phyloP scores from a whole-genome alignment of 208 protist genomes.

The Baffinella frigidus region DNA sequence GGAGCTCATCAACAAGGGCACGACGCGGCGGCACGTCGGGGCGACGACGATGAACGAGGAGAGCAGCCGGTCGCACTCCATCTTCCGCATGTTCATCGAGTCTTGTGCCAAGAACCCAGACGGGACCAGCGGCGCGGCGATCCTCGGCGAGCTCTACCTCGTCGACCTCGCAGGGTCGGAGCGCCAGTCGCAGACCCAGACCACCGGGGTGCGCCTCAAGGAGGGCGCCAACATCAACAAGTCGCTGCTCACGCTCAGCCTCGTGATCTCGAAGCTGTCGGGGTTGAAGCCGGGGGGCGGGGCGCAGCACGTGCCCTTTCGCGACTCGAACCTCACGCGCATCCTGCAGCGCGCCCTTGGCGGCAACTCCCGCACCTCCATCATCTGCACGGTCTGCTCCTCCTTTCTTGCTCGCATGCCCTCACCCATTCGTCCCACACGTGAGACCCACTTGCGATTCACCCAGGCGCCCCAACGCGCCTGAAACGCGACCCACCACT shows the following conservation, averaged over 20 bases:
- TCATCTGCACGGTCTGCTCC: conserved; percentile 10
- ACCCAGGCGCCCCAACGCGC: too few relatives aligned
- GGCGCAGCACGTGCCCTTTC: conserved; percentile 62
- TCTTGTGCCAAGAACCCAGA: neutral
- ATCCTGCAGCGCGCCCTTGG: conserved; percentile 49
- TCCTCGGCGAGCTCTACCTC: conserved; percentile 29
- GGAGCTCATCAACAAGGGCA: conserved; percentile 49
- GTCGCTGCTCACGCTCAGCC: conserved; percentile 5
- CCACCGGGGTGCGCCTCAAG: conserved; percentile 44
- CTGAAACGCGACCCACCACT: too few relatives aligned
- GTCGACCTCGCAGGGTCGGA: conserved; percentile 60
- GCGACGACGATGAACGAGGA: conserved; percentile 55
- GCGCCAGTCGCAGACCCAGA: conserved; percentile 49
- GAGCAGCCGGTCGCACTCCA: conserved; percentile 42
- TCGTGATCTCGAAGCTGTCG: conserved; percentile 47
- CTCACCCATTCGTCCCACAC: too few relatives aligned
- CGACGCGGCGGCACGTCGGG: neutral
- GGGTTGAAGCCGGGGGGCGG: neutral
- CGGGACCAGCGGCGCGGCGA: neutral
- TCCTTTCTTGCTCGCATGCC: neutral
- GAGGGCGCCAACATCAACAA: conserved; percentile 63
- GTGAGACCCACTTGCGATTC: too few relatives aligned
- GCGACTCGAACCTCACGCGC: conserved; percentile 28
- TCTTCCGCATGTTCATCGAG: conserved; percentile 62
- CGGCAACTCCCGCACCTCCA: conserved; percentile 56